phyloP scores from a whole-genome alignment of 176 grass and related monocot species.

The Rhynchospora pubera region DNA sequence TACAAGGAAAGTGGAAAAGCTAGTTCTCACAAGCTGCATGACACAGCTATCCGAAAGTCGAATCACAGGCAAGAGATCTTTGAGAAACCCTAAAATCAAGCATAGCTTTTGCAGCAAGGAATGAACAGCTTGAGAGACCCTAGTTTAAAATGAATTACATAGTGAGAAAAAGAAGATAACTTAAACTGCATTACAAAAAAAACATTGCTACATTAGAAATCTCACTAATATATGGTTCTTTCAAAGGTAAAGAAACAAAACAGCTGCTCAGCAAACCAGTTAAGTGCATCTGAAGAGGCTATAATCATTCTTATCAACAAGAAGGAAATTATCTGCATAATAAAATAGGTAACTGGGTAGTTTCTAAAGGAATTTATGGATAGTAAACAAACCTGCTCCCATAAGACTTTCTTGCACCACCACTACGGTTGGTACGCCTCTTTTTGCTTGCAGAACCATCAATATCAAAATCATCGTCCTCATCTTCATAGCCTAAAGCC shows the following conservation, averaged over 20 bases:
- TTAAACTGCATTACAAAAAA: constrained; percentile 7
- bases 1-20: constrained; percentile 96
- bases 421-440: constrained; percentile 52
- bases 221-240: background rate
- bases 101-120: constrained; percentile 87
- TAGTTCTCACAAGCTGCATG: constrained; percentile 90
- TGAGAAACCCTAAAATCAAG: constrained; percentile 89
- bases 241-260: background rate
- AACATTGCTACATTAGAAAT: background rate
- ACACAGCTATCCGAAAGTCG: constrained; percentile 91
- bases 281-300: background rate
- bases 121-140: constrained; percentile 63
- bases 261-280: background rate
- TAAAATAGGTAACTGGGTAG: background rate
- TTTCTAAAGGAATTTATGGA: background rate
- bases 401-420: constrained; percentile 55
- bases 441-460: constrained; percentile 76
- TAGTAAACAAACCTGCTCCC: constrained; percentile 54
- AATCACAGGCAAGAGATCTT: constrained; percentile 67
- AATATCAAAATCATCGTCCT: constrained; percentile 51
- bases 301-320: background rate
- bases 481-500: constrained; percentile 77
- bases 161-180: constrained; percentile 23
- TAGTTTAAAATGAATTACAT: constrained; percentile 22
- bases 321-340: background rate